Percentiles rank a stretch among this genome's conserved stretches.
These are phyloP conservation scores for Lepraria neglecta DNA, from an alignment of 495 filamentous ascomycete species.

Conservation along the genomic window DNA sequence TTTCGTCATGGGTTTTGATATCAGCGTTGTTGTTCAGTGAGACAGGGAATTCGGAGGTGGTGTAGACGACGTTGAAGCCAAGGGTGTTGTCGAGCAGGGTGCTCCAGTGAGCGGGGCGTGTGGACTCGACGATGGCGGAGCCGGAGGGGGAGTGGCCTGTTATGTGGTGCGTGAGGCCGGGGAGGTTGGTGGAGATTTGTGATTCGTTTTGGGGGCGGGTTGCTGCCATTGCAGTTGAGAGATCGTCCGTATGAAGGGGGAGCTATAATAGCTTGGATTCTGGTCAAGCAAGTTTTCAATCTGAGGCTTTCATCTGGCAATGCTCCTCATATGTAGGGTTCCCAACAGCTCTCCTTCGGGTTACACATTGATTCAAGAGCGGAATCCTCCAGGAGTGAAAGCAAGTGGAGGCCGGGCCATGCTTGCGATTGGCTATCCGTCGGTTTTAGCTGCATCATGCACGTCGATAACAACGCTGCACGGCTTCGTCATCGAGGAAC, in stretches of 20 bases:
- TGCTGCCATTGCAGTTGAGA: conserved; percentile 22
- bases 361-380: too few species aligned
- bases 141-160: conserved; percentile 38
- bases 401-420: too few species aligned
- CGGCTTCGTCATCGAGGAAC: too few species aligned
- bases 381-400: too few species aligned
- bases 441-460: too few species aligned
- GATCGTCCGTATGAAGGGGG: not conserved
- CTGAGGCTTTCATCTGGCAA: too few species aligned
- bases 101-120: conserved; percentile 23
- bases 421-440: too few species aligned
- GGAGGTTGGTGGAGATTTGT: conserved; percentile 22
- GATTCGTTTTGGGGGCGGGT: conserved; percentile 17
- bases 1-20: conserved; percentile 33
- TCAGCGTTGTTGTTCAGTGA: conserved; percentile 48
- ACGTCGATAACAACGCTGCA: too few species aligned
- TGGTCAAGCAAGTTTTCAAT: too few species aligned
- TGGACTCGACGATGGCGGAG: conserved; percentile 32
- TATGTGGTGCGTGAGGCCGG: conserved; percentile 32
- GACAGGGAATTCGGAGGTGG: conserved; percentile 45
- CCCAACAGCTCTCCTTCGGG: too few species aligned
- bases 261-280: too few species aligned
- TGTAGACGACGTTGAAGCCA: conserved; percentile 37
- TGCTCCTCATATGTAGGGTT: too few species aligned
- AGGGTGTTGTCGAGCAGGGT: conserved; percentile 27